phyloP scores from a whole-genome alignment of 179 eudicot genomes.

The Silene noctiflora region DNA sequence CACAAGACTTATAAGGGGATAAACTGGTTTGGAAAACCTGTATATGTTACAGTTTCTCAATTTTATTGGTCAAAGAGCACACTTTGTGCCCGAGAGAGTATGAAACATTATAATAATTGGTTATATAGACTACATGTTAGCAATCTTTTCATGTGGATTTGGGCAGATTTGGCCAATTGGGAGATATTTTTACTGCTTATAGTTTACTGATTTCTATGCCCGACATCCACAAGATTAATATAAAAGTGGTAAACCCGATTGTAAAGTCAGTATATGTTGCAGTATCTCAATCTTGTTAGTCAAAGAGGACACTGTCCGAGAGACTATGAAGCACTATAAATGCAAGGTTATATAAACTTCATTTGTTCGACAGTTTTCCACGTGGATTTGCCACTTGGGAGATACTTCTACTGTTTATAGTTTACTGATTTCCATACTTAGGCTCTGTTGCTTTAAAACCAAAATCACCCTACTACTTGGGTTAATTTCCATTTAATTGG shows the following conservation, averaged over 20 bases:
- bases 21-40: background rate
- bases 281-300: background rate
- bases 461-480: background rate
- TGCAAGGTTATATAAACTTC: background rate
- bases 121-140: background rate
- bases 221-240: background rate
- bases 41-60: background rate
- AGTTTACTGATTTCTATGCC: background rate
- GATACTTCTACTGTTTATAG: background rate
- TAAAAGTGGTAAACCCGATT: background rate
- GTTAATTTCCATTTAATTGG: conserved; percentile 1
- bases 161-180: background rate
- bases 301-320: background rate
- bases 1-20: background rate
- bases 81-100: background rate
- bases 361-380: background rate
- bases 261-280: background rate
- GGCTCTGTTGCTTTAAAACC: background rate
- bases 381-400: too few relatives aligned
- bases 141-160: background rate
- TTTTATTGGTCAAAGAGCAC: background rate
- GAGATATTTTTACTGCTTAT: background rate
- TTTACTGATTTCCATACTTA: conserved; percentile 2
- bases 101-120: background rate
- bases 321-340: background rate